phyloP scores from a whole-genome alignment of 192 early-diverging fungal species.

The Backusella sp. region DNA sequence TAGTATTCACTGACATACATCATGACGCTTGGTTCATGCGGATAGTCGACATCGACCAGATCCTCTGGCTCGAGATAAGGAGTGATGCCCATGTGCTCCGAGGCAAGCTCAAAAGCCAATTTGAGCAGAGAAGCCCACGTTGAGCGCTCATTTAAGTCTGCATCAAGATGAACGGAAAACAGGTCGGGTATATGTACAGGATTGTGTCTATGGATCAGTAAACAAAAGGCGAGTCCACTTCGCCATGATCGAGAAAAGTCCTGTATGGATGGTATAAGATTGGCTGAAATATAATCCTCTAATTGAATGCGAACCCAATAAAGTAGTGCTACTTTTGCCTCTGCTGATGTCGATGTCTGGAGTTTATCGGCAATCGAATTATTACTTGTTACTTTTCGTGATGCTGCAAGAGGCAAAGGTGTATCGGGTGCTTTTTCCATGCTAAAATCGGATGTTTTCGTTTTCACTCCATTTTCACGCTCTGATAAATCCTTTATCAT shows the following conservation, averaged over 20 bases:
- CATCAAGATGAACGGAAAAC: conserved; percentile 33
- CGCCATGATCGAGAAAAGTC: conserved; percentile 53
- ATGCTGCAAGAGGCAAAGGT: neutral
- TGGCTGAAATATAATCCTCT: conserved; percentile 45
- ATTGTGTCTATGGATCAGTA: conserved; percentile 47
- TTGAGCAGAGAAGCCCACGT: conserved; percentile 36
- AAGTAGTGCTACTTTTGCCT: conserved; percentile 49
- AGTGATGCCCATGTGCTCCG: conserved; percentile 40
- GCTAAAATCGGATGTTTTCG: neutral
- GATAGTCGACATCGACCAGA: conserved; percentile 48
- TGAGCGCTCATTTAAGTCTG: conserved; percentile 37
- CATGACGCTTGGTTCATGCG: conserved; percentile 53
- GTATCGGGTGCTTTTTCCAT: neutral
- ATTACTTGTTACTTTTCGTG: neutral
- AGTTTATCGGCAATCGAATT: conserved; percentile 11
- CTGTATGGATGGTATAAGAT: conserved; percentile 48
- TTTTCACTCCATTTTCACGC: conserved; percentile 10
- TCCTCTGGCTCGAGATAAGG: conserved; percentile 45
- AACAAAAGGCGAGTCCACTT: conserved; percentile 50
- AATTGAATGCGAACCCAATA: conserved; percentile 52
- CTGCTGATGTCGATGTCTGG: conserved; percentile 19
- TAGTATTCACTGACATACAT: conserved; percentile 55
- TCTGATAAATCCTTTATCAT: neutral
- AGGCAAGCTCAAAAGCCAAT: conserved; percentile 40
- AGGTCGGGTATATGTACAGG: conserved; percentile 44